phyloP scores from a whole-genome alignment of 2,329 filamentous ascomycete species.

The Aaosphaeria arxii region DNA sequence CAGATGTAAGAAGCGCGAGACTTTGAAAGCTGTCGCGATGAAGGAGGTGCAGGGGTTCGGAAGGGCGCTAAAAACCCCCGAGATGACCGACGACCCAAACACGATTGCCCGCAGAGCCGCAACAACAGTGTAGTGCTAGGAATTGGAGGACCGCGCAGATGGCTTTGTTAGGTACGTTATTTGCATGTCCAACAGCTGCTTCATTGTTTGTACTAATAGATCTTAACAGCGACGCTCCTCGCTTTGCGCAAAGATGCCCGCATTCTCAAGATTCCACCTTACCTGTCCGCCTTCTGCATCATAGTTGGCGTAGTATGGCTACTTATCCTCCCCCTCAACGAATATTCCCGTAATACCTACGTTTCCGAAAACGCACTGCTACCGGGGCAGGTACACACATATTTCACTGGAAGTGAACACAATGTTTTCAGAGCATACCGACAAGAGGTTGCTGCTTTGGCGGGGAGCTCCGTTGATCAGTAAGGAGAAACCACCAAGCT shows the following conservation, averaged over 20 bases:
- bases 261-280: slow-evolving; percentile 79
- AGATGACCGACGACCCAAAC: slow-evolving; percentile 1
- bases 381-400: slow-evolving; percentile 95
- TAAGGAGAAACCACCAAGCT: slow-evolving; percentile 17
- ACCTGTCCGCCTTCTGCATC: slow-evolving; percentile 82
- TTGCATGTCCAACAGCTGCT: slow-evolving; percentile 6
- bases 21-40: not conserved
- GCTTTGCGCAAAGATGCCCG: slow-evolving; percentile 76
- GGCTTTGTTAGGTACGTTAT: slow-evolving; percentile 34
- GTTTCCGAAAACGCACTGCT: slow-evolving; percentile 96
- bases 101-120: slow-evolving; percentile 4
- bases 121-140: slow-evolving; percentile 1
- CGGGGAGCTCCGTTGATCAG: slow-evolving; percentile 38
- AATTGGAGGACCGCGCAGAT: slow-evolving; percentile 14
- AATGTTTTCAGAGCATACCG: slow-evolving; percentile 89
- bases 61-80: slow-evolving; percentile 1
- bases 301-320: slow-evolving; percentile 86
- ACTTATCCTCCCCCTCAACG: slow-evolving; percentile 80
- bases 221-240: slow-evolving; percentile 55
- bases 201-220: slow-evolving; percentile 6
- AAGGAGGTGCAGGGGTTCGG: not conserved
- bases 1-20: not conserved
- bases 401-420: slow-evolving; percentile 95
- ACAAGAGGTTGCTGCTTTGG: slow-evolving; percentile 71
- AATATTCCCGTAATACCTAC: slow-evolving; percentile 90